A percentile compares a stretch with the other conserved stretches of the same genome.
Conservation (phyloP, 495 filamentous ascomycete genomes). For the Cladorrhinum samala region DNA sequence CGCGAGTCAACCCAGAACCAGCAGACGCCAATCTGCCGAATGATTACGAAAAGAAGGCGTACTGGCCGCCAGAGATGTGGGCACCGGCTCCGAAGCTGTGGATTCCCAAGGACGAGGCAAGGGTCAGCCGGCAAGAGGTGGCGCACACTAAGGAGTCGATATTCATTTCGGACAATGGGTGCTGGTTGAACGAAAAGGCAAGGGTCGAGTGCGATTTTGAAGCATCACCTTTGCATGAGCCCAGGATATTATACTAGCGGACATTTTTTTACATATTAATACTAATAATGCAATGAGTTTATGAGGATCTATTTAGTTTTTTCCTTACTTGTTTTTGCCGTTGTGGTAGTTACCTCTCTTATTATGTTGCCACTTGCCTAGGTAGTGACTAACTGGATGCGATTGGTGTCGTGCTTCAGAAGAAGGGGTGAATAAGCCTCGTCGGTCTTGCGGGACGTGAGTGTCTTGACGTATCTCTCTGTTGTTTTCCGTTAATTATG, state of each 20-base stretch:
- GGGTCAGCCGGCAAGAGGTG: conserved; percentile 58
- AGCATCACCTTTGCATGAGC: conserved; percentile 26
- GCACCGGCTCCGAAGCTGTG: conserved; percentile 55
- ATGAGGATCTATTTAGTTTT: too few species aligned
- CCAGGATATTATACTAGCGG: conserved; percentile 30
- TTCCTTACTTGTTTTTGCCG: too few species aligned
- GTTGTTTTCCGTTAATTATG: too few species aligned
- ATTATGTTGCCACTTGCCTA: too few species aligned
- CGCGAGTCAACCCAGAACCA: conserved; percentile 41
- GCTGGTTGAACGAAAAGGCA: conserved; percentile 56
- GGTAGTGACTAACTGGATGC: too few species aligned
- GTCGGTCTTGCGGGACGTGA: too few species aligned
- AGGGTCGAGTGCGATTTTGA: conserved; percentile 18
- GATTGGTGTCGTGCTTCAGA: too few species aligned
- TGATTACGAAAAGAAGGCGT: conserved; percentile 53
- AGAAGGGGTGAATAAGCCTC: too few species aligned
- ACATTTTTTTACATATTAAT: not conserved
- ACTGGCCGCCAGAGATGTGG: conserved; percentile 62
- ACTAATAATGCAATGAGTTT: too few species aligned
- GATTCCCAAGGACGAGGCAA: conserved; percentile 62
- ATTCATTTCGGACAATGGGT: conserved; percentile 55
- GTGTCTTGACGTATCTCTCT: too few species aligned
- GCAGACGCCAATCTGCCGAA: conserved; percentile 40
- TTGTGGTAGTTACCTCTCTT: too few species aligned
- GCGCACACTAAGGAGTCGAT: conserved; percentile 49